Base-by-base conservation (phyloP, 371 early-diverging fungal species). In the Syncephalastrum sp. region DNA sequence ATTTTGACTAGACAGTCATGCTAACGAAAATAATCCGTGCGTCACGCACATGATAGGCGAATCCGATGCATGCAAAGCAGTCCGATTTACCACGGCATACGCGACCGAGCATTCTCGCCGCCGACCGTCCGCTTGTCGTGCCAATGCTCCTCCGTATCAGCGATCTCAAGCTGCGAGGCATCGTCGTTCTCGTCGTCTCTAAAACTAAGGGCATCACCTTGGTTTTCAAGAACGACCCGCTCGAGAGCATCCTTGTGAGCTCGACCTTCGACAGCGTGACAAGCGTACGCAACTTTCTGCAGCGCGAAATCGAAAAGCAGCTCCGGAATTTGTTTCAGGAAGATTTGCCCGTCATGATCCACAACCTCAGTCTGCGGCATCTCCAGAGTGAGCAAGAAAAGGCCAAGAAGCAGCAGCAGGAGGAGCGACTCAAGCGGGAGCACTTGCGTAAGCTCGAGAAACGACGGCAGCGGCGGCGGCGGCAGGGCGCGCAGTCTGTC, bases 161-260 rank as follows among this genome's bases (percentile, higher is more conserved):
- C 56, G 87, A 94, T 50, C 77, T 99, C 5, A 85, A 87, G 50
- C 69, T 99, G 16, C 82, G 92, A 29, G 99, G 97, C 1, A 95
- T 97, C 57, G 84, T 96, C n/a, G 92, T 91, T 2, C 77, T 99
- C 19, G 95, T 93, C 0, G 92, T 97, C 4, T 94, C 93, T 56
- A 90, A 93, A 67, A 80, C 85, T 47, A 90, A 89, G 65, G 98
- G 98, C 25, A 86, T 97, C 41, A 96, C 98, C 1, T 82, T 98
- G 41, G 94, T 90, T 5, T 97, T 99, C 68, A 96, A 97, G 65
- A 97, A 94, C 64, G 97, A 97, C 59, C 98, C 99, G 15, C 72
- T 99, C 29, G 96, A 96, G 46, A 85, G 85, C 0, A 92, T 99
- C 33, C 83, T 90, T 41, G 92, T 99, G 53, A 90, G 90, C 61